Evolutionary conservation across 352 stramenopile genomes (phyloP), one percentile per base, ranked within the genome.

Genomic region (Pythium scleroteichum): DNA sequence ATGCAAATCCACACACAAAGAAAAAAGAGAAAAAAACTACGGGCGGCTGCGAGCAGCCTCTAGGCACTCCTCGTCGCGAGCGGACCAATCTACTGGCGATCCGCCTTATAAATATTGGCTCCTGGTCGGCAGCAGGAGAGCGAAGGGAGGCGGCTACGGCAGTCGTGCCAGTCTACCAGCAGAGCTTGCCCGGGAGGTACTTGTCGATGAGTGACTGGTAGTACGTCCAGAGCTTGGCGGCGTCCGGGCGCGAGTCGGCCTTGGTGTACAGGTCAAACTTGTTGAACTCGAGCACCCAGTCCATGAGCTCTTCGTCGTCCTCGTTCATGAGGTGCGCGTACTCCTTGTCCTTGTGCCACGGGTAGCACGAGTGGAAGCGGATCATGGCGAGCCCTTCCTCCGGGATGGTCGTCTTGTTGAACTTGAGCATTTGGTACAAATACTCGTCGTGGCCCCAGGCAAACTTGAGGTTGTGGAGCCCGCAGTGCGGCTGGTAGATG

Each of bases 231-330:
- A 98, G 78, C 66, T 86, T 66, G 59, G 92, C 59, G 40, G 95
- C 79, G 52, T 94, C 80, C 3, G 83, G 85, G 48, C 84, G 74
- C 27, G 77, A 78, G 49, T 94, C 82, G 53, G 87, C 82, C 62
- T 98, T 97, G 19, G 89, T 98, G 78, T 98, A 98, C 23, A 98
- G 64, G 68, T 98, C 94, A 64, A 97, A 97, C 71, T 94, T 92
- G 74, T 97, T 96, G 67, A 98, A 97, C 69, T 92, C 80, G 55
- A 95, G 79, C 44, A 98, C 86, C 90, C 90, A 97, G 66, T 97
- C 86, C 42, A 96, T 66, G 40, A 92, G 62, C 42, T 95, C 81
- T 3, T 92, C 67, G 73, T 98, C 93, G 8, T 87, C 85, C 20
- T 85, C 69, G 47, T 72, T 82, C 86, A 97, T 95, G 4, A 98